A percentile compares a stretch with the other conserved stretches of the same genome.
Conservation (phyloP, 176 grass and related monocot genomes). For the Calamus simplicifolius region DNA sequence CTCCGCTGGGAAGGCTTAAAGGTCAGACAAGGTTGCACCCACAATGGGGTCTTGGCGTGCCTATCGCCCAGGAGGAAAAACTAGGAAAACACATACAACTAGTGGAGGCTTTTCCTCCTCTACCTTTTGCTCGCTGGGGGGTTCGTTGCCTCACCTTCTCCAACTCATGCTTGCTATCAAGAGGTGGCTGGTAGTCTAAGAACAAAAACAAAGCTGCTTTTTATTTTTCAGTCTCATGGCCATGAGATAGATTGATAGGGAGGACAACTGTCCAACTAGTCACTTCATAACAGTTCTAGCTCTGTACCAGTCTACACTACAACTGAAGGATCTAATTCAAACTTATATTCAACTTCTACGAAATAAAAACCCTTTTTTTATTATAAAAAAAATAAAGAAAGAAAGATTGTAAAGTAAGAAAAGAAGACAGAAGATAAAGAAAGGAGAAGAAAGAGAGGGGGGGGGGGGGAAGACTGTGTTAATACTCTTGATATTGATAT, state of each 20-base stretch:
- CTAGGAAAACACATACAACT: conserved; percentile 11
- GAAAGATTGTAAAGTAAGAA: too few species aligned
- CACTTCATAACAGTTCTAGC: conserved; percentile 58
- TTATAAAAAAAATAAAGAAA: too few species aligned
- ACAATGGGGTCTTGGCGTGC: conserved; percentile 3
- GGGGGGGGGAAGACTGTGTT: conserved; percentile 1
- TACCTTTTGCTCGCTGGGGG: too few species aligned
- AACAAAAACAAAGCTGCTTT: conserved; percentile 3
- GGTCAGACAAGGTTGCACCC: not conserved
- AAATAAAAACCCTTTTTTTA: not conserved
- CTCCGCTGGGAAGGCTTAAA: conserved; percentile 4
- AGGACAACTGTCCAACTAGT: conserved; percentile 47
- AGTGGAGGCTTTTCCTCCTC: conserved; percentile 3
- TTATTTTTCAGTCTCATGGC: conserved; percentile 17
- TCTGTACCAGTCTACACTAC: conserved; percentile 41
- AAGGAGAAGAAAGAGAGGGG: not conserved
- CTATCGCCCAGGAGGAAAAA: conserved; percentile 11
- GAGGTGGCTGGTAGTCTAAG: not conserved
- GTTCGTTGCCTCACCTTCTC: not conserved
- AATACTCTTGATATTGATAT: conserved; percentile 34
- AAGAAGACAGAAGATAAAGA: not conserved
- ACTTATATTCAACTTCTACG: conserved; percentile 24
- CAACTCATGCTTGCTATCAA: not conserved
- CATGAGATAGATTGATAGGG: not conserved
- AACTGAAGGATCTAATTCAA: conserved; percentile 43